Evolutionary conservation across 495 filamentous ascomycete species (phyloP).

Genomic region (Trichoderma parareesei): DNA sequence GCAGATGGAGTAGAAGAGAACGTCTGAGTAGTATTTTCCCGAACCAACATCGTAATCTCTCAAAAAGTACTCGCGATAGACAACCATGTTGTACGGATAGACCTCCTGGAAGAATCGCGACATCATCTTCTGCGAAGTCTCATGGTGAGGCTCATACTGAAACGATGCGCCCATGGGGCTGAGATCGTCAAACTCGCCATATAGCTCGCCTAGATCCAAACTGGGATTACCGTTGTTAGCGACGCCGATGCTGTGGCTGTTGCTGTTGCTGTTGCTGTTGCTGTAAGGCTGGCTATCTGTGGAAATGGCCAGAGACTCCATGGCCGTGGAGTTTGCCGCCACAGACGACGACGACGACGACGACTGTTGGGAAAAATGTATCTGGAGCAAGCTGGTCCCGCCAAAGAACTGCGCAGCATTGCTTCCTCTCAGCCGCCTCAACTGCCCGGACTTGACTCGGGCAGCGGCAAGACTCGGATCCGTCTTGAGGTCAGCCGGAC

Average conservation of each 20-base stretch:
- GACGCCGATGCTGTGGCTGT: too few species aligned
- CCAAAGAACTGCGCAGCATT: conserved; percentile 24
- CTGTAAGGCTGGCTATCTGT: background rate
- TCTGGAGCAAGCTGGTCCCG: conserved; percentile 24
- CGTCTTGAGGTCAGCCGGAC: conserved; percentile 5
- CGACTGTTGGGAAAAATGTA: conserved; percentile 19
- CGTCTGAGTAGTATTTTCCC: conserved; percentile 27
- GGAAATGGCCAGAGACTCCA: background rate
- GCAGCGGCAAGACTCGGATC: background rate
- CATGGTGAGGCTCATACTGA: conserved; percentile 17
- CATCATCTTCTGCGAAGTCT: conserved; percentile 23
- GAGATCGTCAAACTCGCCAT: conserved; percentile 10
- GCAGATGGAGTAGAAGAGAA: conserved; percentile 27
- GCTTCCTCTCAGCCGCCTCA: conserved; percentile 20
- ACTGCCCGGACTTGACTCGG: conserved; percentile 20
- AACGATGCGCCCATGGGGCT: conserved; percentile 7
- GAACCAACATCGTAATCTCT: conserved; percentile 23
- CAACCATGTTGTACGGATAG: conserved; percentile 26
- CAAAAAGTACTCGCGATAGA: conserved; percentile 27
- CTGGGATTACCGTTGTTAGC: background rate
- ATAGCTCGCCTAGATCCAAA: background rate
- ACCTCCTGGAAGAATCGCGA: conserved; percentile 23
- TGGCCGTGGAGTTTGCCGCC: background rate
- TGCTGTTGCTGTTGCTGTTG: background rate
- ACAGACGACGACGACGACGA: conserved; percentile 1